phyloP scores from a whole-genome alignment of 768 basidiomycete species.

The Tubosaeta sp. region DNA sequence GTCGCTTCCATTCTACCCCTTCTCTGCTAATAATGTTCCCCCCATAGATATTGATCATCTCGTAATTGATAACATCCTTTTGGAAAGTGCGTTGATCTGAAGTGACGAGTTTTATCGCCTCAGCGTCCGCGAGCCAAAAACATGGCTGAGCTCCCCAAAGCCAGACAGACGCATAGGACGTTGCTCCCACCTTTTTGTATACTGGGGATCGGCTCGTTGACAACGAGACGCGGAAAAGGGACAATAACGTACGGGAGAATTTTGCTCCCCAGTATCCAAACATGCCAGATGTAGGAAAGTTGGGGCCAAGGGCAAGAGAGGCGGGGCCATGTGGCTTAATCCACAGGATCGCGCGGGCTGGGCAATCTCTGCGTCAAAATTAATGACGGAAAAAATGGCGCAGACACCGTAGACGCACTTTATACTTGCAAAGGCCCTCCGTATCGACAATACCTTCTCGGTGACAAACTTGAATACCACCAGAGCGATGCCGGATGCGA shows the following conservation, averaged over 20 bases:
- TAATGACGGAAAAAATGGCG: neutral
- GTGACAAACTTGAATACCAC: constrained; percentile 4
- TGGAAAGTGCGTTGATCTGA: constrained; percentile 34
- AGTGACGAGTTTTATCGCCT: constrained; percentile 36
- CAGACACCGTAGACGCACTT: constrained; percentile 5
- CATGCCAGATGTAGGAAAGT: constrained; percentile 34
- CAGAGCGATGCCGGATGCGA: constrained; percentile 1
- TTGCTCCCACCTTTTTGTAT: constrained; percentile 34
- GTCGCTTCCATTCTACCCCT: constrained; percentile 45
- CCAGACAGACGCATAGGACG: constrained; percentile 35
- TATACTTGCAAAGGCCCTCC: constrained; percentile 14
- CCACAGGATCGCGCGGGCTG: constrained; percentile 22
- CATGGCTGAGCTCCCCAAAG: constrained; percentile 29
- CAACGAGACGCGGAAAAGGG: neutral
- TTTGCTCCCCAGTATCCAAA: constrained; percentile 32
- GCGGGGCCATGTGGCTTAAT: constrained; percentile 31
- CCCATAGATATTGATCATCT: constrained; percentile 43
- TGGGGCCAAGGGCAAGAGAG: constrained; percentile 24
- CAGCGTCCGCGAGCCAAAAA: constrained; percentile 43
- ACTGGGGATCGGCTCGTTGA: constrained; percentile 18
- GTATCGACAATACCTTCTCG: constrained; percentile 5
- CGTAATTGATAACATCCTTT: constrained; percentile 40
- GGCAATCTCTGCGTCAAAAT: constrained; percentile 11
- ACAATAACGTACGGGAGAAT: constrained; percentile 32
- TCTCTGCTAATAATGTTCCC: constrained; percentile 40